These are phyloP conservation scores for Coniochaeta sp. DNA, from an alignment of 2,329 filamentous ascomycete species.

Conservation along the genomic window DNA sequence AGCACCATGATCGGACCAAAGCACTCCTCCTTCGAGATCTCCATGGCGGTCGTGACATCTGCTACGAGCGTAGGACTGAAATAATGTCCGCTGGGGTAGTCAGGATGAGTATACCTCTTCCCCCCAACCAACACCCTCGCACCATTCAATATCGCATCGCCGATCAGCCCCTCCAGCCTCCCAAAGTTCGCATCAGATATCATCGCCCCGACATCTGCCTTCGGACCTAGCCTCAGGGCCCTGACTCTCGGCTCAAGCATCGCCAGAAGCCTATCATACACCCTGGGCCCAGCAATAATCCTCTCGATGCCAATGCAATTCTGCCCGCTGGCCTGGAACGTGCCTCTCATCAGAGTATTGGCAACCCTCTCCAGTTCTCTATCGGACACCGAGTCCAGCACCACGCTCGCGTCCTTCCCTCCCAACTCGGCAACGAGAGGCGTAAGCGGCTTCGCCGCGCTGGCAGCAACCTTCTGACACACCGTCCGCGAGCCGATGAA, in stretches of 20 bases:
- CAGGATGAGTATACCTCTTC: conserved; percentile 61
- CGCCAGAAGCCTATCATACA: conserved; percentile 66
- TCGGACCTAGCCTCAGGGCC: conserved; percentile 67
- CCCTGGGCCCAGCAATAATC: conserved; percentile 69
- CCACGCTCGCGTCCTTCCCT: conserved; percentile 86
- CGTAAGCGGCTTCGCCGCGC: conserved; percentile 77
- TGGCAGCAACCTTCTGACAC: conserved; percentile 80
- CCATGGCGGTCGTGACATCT: conserved; percentile 82
- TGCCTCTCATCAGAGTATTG: conserved; percentile 81
- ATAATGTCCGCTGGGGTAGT: conserved; percentile 76
- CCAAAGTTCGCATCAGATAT: conserved; percentile 73
- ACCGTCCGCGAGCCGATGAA: conserved; percentile 90
- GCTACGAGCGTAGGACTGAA: conserved; percentile 85
- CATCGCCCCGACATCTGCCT: conserved; percentile 81
- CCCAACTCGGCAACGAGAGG: conserved; percentile 88
- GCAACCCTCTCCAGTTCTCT: conserved; percentile 63
- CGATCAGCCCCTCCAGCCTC: conserved; percentile 68
- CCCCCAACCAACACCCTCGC: conserved; percentile 80
- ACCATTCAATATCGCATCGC: conserved; percentile 69
- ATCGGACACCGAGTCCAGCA: conserved; percentile 68
- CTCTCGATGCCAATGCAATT: conserved; percentile 98
- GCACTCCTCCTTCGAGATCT: conserved; percentile 81
- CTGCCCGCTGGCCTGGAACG: conserved; percentile 91
- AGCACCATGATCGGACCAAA: conserved; percentile 88
- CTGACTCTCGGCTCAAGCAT: conserved; percentile 68